A percentile compares a stretch with the other conserved stretches of the same genome.
Evolutionary conservation across 495 filamentous ascomycete species (phyloP).

Genomic region (Aspergillus avenaceus): DNA sequence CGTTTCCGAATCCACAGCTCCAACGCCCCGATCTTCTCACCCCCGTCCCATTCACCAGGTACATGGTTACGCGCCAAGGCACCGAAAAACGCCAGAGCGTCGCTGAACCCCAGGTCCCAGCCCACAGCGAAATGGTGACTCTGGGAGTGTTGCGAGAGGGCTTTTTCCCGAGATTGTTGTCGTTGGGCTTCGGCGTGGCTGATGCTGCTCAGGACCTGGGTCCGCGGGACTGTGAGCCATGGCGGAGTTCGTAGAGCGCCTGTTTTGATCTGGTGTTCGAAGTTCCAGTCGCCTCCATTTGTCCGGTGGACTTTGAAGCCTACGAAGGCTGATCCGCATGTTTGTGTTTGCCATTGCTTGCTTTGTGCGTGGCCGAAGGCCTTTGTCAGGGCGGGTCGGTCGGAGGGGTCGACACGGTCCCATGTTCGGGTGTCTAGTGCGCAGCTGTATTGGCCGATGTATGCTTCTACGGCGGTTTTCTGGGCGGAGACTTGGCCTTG

Average conservation of each 20-base stretch:
- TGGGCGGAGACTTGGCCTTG: slow-evolving; percentile 35
- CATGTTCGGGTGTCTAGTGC: slow-evolving; percentile 43
- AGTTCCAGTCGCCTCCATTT: slow-evolving; percentile 54
- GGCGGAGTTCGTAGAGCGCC: slow-evolving; percentile 34
- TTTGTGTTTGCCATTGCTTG: slow-evolving; percentile 34
- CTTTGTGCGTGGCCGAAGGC: slow-evolving; percentile 45
- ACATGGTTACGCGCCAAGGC: slow-evolving; percentile 18
- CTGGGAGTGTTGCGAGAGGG: slow-evolving; percentile 36
- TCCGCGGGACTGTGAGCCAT: slow-evolving; percentile 22
- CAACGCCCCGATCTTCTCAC: slow-evolving; percentile 48
- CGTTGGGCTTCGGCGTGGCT: slow-evolving; percentile 25
- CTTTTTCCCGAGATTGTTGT: slow-evolving; percentile 19
- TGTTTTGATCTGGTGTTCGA: slow-evolving; percentile 39
- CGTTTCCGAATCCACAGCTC: slow-evolving; percentile 54
- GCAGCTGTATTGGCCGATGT: slow-evolving; percentile 54
- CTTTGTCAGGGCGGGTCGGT: slow-evolving; percentile 27
- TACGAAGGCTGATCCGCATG: slow-evolving; percentile 50
- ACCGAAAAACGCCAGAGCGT: slow-evolving; percentile 46
- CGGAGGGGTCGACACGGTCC: slow-evolving; percentile 23
- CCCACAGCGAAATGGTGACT: slow-evolving; percentile 48
- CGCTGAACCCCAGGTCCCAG: slow-evolving; percentile 49
- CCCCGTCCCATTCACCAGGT: slow-evolving; percentile 9
- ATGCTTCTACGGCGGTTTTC: slow-evolving; percentile 41
- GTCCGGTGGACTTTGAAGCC: slow-evolving; percentile 49
- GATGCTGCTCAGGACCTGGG: slow-evolving; percentile 25